phyloP scores from a whole-genome alignment of 305 asterid species.

The Solanum hybrid region DNA sequence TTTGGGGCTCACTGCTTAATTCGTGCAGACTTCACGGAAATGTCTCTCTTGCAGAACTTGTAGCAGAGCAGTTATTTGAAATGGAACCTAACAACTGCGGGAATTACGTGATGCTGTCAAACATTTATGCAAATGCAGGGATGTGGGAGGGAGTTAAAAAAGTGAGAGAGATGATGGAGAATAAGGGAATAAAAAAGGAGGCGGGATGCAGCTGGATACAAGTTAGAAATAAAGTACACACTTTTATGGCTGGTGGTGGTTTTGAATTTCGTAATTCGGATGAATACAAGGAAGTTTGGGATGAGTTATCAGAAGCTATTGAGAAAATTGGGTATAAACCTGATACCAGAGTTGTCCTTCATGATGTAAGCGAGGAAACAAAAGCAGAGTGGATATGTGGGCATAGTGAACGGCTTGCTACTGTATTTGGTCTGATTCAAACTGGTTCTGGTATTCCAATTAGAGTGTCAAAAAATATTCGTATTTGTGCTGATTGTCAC shows the following conservation, averaged over 20 bases:
- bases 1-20: conserved; percentile 51
- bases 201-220: conserved; percentile 45
- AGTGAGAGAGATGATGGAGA: conserved; percentile 35
- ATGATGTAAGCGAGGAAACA: conserved; percentile 32
- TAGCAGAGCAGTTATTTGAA: conserved; percentile 27
- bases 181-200: conserved; percentile 31
- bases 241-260: conserved; percentile 36
- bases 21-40: conserved; percentile 33
- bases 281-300: conserved; percentile 26
- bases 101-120: conserved; percentile 33
- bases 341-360: conserved; percentile 36
- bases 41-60: conserved; percentile 32
- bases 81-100: conserved; percentile 40
- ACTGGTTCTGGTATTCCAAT: conserved; percentile 33
- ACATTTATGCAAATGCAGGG: conserved; percentile 40
- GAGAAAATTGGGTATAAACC: conserved; percentile 25
- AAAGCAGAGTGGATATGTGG: conserved; percentile 43
- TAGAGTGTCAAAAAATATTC: conserved; percentile 44
- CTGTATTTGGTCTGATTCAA: conserved; percentile 30
- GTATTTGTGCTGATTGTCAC: conserved; percentile 51
- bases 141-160: conserved; percentile 38
- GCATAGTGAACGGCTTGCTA: conserved; percentile 42
- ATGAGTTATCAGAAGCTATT: conserved; percentile 26
- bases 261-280: conserved; percentile 32
- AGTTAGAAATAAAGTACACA: conserved; percentile 22